Base-by-base conservation (phyloP, 2,329 filamentous ascomycete genomes). In the Rutstroemia sp. region DNA sequence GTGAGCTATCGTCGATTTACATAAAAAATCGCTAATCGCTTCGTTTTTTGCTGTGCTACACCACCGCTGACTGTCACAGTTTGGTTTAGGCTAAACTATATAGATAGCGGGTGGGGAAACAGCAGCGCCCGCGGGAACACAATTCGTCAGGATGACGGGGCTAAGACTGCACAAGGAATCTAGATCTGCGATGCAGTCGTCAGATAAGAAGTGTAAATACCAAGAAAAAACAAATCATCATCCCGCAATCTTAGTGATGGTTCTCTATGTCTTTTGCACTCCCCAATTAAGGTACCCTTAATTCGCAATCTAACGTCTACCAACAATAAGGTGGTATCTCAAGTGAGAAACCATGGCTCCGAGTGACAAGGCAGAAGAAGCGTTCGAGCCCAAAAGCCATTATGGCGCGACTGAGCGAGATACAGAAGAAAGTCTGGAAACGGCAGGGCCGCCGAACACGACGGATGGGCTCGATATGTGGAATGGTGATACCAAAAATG, bases 401-500 rank as follows among this genome's bases (percentile, higher is more conserved):
- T 30, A 48, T 48, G 30, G 16, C 10, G 19, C 30, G 30, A 34
- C 27, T 10, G 34, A 40, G n/a, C 56, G 46, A 21, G 58, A 53
- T 4, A 9, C 30, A 34, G 30, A 19, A 40, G 40, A 8, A n/a
- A 58, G 59, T 19, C 45, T 53, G 23, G 60, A 58, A 46, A 47
- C 42, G 27, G 52, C 40, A 3, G 52, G 38, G 2, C 45, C 54
- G 40, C 34, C 34, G 12, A 36, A 38, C 39, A 2, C 30, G 19
- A 53, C 40, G 16, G 38, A 48, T 34, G 23, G 50, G 34, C n/a
- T 27, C 7, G 36, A 21, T 38, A 3, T 38, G 25, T 36, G 34
- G 19, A 54, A 58, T 55, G 63, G 67, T 39, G 66, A 66, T 45
- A 69, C 62, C 4, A 54, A 64, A 45, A 50, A 61, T 52, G 70